Evolutionary conservation across 345 rosid species (phyloP).

Genomic region (Sonneratia alba): DNA sequence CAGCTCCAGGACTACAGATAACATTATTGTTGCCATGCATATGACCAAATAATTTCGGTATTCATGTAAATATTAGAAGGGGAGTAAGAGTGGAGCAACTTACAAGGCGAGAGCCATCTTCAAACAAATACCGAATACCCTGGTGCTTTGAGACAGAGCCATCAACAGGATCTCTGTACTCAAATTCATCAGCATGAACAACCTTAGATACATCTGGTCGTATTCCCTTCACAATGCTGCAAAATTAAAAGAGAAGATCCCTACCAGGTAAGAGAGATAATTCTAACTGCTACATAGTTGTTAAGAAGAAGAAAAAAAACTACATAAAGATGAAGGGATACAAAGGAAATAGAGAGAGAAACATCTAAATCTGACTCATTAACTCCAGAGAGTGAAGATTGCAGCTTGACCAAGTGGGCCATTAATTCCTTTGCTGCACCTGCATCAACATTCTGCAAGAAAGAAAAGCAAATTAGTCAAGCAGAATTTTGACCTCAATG

Average conservation of each 20-base stretch:
- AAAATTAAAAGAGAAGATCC: slow-evolving; percentile 5
- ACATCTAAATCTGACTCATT: slow-evolving; percentile 42
- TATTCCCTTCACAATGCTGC: slow-evolving; percentile 62
- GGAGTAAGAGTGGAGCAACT: slow-evolving; percentile 13
- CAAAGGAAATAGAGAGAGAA: neutral
- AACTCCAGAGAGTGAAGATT: slow-evolving; percentile 67
- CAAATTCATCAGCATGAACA: slow-evolving; percentile 79
- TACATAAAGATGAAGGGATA: neutral
- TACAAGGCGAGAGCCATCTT: slow-evolving; percentile 92
- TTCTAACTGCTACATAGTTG: neutral
- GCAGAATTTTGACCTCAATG: neutral
- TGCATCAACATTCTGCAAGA: slow-evolving; percentile 82
- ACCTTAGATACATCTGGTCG: slow-evolving; percentile 66
- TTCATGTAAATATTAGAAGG: neutral
- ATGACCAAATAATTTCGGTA: neutral
- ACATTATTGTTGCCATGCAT: neutral
- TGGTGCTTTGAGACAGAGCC: slow-evolving; percentile 92
- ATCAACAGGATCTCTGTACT: slow-evolving; percentile 96
- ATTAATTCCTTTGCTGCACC: slow-evolving; percentile 83
- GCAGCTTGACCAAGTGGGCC: slow-evolving; percentile 74
- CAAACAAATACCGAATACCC: slow-evolving; percentile 89
- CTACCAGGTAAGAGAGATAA: neutral
- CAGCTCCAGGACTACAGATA: neutral
- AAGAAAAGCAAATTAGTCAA: slow-evolving; percentile 13
- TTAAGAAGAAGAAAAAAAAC: neutral